A percentile compares a stretch with the other conserved stretches of the same genome.
Evolutionary conservation across 192 early-diverging fungal species (phyloP).

Genomic region (Obelidium mucronatum): DNA sequence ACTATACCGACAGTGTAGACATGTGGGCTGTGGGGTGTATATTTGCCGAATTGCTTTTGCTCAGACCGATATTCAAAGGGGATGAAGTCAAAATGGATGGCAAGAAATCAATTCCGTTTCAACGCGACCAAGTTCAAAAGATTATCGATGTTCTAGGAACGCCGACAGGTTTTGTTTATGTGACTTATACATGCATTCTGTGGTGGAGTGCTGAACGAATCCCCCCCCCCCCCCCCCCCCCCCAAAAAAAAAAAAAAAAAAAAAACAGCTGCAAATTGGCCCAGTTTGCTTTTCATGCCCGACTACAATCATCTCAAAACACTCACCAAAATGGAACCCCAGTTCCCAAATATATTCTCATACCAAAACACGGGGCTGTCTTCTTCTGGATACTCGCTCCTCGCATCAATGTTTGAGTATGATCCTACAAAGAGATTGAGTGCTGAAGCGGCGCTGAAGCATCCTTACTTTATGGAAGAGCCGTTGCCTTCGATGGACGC

Average conservation of each 20-base stretch:
- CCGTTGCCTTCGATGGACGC: conserved; percentile 47
- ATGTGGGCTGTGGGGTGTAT: conserved; percentile 98
- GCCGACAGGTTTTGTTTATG: conserved; percentile 61
- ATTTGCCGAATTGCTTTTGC: conserved; percentile 92
- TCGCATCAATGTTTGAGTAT: conserved; percentile 77
- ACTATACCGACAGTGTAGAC: conserved; percentile 65
- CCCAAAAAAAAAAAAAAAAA: too few species aligned
- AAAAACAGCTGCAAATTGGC: conserved; percentile 55
- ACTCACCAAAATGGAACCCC: too few species aligned
- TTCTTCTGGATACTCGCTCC: too few species aligned
- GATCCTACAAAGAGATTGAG: conserved; percentile 90
- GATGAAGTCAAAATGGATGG: conserved; percentile 79
- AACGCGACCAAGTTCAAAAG: conserved; percentile 80
- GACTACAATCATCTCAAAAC: conserved; percentile 51
- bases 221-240: too few species aligned
- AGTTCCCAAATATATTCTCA: too few species aligned
- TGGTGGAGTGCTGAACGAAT: too few species aligned
- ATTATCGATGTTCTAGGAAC: conserved; percentile 92
- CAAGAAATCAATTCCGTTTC: conserved; percentile 62
- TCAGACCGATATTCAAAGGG: conserved; percentile 94
- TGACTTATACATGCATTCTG: background rate
- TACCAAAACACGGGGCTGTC: too few species aligned
- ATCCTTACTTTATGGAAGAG: conserved; percentile 80
- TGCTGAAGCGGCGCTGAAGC: conserved; percentile 85
- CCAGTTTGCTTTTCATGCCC: conserved; percentile 43